phyloP scores from a whole-genome alignment of 495 filamentous ascomycete species.

The Tuber aestivum region DNA sequence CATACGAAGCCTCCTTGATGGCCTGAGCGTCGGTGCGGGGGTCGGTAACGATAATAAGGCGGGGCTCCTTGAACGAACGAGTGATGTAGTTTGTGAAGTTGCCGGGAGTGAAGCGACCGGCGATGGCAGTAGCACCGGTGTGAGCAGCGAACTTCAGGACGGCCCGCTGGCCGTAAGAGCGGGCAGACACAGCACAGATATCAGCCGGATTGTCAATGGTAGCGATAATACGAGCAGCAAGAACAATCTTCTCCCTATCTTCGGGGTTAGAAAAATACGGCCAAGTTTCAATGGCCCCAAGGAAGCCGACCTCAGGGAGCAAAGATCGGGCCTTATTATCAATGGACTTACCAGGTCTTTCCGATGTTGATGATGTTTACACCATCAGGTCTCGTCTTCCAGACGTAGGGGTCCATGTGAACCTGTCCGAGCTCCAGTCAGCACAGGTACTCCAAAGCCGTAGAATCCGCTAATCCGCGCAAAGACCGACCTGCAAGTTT shows the following conservation, averaged over 20 bases:
- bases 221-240: slow-evolving; percentile 96
- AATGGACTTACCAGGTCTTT: slow-evolving; percentile 95
- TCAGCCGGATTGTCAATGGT: slow-evolving; percentile 99
- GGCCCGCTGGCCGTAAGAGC: slow-evolving; percentile 97
- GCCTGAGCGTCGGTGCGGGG: slow-evolving; percentile 99
- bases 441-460: slow-evolving; percentile 19
- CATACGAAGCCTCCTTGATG: slow-evolving; percentile 99
- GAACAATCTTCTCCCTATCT: slow-evolving; percentile 94
- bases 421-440: slow-evolving; percentile 45
- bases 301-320: neutral
- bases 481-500: slow-evolving; percentile 68
- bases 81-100: slow-evolving; percentile 99
- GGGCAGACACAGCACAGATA: slow-evolving; percentile 97
- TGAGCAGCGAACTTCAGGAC: slow-evolving; percentile 98
- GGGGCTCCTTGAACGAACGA: slow-evolving; percentile 99
- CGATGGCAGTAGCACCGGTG: slow-evolving; percentile 95
- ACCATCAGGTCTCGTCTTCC: slow-evolving; percentile 96
- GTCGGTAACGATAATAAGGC: slow-evolving; percentile 98
- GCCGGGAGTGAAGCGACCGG: slow-evolving; percentile 98
- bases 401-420: slow-evolving; percentile 99
- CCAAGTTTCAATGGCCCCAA: slow-evolving; percentile 7
- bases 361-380: slow-evolving; percentile 98
- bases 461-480: slow-evolving; percentile 8
- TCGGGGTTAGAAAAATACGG: slow-evolving; percentile 39
- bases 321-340: slow-evolving; percentile 10